Base-by-base conservation (phyloP, 768 basidiomycete genomes). In the Hypholoma fasciculare region DNA sequence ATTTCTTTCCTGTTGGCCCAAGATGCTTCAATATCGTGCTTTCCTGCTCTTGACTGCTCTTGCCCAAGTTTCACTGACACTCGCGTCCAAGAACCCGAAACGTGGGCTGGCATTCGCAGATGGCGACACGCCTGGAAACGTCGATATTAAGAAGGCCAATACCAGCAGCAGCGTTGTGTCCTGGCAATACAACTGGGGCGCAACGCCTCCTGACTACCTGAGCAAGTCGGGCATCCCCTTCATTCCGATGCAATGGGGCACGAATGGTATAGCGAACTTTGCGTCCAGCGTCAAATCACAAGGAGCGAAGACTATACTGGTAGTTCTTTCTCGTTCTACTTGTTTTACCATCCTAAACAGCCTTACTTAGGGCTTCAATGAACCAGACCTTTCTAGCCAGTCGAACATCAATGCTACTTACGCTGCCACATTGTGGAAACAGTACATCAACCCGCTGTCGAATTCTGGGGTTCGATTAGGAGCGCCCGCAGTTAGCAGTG, bases 171-270 rank as follows among this genome's bases (percentile, higher is more conserved):
- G 71, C 49, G 65, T 65, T 6, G 58, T 74, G 2, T 72, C 74
- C 7, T 75, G 74, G 74, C 53, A 82, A 8, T 88, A 75, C 46
- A 65, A 75, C 55, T 75, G 74, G 89, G 73, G 74, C 16, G 47
- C 64, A 12, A 61, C 70, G 6, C 68, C 72, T 4, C 70, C 74
- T n/a, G 57, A 55, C 30, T 70, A 69, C 57, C 62, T 76, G 14
- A 59, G 64, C 16, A 60, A 67, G 49, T 70, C 71, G 9, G 63
- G 62, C 3, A 69, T 76, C 48, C 64, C 67, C 30, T 76, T 72
- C 54, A 68, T 76, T 26, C 75, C 75, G 0, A 76, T 76, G 75
- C 74, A 76, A 61, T 76, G 74, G 74, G 74, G 74, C 20, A 51
- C 64, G 3, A 53, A 49, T 30, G 67, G 70, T 27, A 68, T 71